Evolutionary conservation across 106 monocot species (phyloP).

Genomic region (Dactylorhiza incarnata): DNA sequence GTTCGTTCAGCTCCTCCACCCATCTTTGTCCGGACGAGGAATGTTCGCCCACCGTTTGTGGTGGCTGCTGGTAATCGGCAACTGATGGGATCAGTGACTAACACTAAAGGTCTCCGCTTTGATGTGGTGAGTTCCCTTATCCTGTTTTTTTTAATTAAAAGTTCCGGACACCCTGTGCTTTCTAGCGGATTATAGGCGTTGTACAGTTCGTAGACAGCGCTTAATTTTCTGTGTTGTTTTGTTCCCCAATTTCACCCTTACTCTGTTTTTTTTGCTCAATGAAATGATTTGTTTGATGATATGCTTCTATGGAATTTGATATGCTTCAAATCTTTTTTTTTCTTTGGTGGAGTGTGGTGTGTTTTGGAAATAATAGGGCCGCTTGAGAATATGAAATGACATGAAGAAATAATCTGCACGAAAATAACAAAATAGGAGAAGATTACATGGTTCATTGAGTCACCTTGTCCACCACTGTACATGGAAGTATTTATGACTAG

Average conservation of each 20-base stretch:
- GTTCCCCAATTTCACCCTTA: background rate
- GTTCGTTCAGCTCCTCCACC: constrained; percentile 10
- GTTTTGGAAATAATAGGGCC: too few species aligned
- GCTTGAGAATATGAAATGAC: too few species aligned
- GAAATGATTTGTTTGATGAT: background rate
- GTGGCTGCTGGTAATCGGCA: constrained; percentile 13
- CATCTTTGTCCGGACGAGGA: background rate
- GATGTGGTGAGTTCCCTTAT: constrained; percentile 16
- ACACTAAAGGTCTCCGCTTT: constrained; percentile 19
- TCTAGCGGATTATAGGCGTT: background rate
- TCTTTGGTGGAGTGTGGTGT: background rate
- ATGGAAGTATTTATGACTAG: too few species aligned
- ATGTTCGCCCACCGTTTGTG: constrained; percentile 3
- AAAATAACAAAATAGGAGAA: too few species aligned
- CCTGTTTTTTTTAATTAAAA: background rate
- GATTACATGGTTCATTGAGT: too few species aligned
- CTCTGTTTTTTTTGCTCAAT: background rate
- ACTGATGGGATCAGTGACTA: constrained; percentile 22
- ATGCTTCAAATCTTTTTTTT: background rate
- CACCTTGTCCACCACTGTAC: too few species aligned
- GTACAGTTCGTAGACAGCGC: background rate
- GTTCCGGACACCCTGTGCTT: background rate
- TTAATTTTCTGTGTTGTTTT: background rate
- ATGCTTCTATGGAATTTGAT: background rate
- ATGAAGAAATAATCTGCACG: too few species aligned